Evolutionary conservation across 2,329 filamentous ascomycete genomes (phyloP).

Genomic region (Penicillium olsonii): DNA sequence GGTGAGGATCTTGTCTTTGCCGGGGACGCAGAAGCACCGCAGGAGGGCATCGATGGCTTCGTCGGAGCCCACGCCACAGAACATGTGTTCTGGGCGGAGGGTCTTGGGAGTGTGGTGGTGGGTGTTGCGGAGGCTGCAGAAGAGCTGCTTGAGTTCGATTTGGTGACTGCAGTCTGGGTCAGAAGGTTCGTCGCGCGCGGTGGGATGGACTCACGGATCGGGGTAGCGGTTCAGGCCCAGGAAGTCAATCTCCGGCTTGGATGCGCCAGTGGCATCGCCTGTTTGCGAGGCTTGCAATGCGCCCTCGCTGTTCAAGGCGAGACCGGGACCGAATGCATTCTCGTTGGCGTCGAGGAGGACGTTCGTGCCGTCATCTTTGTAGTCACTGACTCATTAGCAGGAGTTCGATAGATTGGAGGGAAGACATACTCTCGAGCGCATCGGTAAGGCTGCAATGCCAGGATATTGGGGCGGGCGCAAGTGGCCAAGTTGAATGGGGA

Average conservation of each 20-base stretch:
- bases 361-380: conserved; percentile 97
- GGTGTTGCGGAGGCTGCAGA: conserved; percentile 83
- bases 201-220: conserved; percentile 62
- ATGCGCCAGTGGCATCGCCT: conserved; percentile 40
- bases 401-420: conserved; percentile 10
- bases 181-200: neutral
- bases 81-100: conserved; percentile 79
- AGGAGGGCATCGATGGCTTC: conserved; percentile 95
- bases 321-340: conserved; percentile 87
- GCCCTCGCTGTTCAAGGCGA: conserved; percentile 56
- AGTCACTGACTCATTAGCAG: conserved; percentile 67
- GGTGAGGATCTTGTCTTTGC: conserved; percentile 84
- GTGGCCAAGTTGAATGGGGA: conserved; percentile 70
- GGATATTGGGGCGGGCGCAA: conserved; percentile 75
- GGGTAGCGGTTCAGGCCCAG: conserved; percentile 89
- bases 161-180: conserved; percentile 67
- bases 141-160: conserved; percentile 75
- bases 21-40: conserved; percentile 88
- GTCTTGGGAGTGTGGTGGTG: conserved; percentile 73
- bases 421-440: conserved; percentile 74
- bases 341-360: conserved; percentile 97
- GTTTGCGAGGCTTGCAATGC: conserved; percentile 49
- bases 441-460: conserved; percentile 74
- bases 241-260: conserved; percentile 68
- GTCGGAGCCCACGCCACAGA: conserved; percentile 93